phyloP scores from a whole-genome alignment of 2,329 filamentous ascomycete species.

The Trichoderma afroharzianum region DNA sequence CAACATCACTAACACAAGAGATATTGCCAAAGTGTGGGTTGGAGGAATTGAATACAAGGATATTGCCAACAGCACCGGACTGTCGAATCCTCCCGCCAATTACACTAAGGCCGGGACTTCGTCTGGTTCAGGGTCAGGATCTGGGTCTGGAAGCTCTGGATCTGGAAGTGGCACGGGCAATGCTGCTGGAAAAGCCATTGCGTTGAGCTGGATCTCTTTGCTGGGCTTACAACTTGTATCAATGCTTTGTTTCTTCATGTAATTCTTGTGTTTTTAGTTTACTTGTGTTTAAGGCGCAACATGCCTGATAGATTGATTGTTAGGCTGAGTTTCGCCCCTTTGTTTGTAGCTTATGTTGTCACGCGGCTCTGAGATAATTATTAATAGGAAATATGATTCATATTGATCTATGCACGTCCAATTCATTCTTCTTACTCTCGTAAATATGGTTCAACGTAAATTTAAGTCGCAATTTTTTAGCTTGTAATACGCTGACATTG shows the following conservation, averaged over 20 bases:
- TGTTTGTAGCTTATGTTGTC: neutral
- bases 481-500: neutral
- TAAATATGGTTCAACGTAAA: neutral
- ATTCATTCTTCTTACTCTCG: neutral
- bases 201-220: neutral
- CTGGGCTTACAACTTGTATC: neutral
- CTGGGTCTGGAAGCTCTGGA: neutral
- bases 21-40: slow-evolving; percentile 1
- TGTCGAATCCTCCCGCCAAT: neutral
- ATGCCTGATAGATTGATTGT: neutral
- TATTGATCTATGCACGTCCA: neutral
- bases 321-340: neutral
- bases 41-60: slow-evolving; percentile 8
- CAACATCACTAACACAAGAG: neutral
- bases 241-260: neutral
- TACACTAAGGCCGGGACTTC: neutral
- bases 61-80: neutral
- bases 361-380: neutral
- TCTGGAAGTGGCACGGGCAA: neutral
- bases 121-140: neutral
- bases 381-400: neutral
- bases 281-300: neutral
- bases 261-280: neutral
- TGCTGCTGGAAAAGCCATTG: neutral
- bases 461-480: neutral